Conservation (phyloP, 2,329 filamentous ascomycete species). For the Penicillium sclerotiorum region DNA sequence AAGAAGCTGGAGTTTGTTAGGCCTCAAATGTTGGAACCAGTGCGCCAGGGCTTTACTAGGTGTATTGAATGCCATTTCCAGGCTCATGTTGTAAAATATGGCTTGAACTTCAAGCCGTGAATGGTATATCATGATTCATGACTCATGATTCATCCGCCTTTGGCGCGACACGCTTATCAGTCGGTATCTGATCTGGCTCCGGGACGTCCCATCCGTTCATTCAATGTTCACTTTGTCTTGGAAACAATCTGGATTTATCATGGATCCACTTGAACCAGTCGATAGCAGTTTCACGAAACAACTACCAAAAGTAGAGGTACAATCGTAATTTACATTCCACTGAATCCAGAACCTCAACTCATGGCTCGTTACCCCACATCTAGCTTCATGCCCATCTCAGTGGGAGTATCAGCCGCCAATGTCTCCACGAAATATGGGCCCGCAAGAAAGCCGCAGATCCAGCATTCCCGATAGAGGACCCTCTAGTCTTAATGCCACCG, state of each 20-base stretch:
- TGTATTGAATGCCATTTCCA: too few relatives aligned
- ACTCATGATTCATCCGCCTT: too few relatives aligned
- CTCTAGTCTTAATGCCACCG: slow-evolving; percentile 67
- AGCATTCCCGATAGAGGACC: slow-evolving; percentile 64
- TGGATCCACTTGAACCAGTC: slow-evolving; percentile 32
- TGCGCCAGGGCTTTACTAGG: not conserved
- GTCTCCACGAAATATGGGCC: slow-evolving; percentile 74
- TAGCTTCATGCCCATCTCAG: slow-evolving; percentile 80
- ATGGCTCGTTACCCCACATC: slow-evolving; percentile 1
- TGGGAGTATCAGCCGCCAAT: slow-evolving; percentile 73
- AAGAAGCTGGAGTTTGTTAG: too few relatives aligned
- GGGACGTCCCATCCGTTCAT: not conserved
- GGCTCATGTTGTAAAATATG: too few relatives aligned
- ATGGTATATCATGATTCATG: too few relatives aligned
- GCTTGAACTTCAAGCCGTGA: too few relatives aligned
- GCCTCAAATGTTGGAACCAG: not conserved
- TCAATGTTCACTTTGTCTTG: not conserved
- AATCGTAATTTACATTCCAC: not conserved
- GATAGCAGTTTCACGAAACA: slow-evolving; percentile 33
- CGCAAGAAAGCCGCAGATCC: slow-evolving; percentile 57
- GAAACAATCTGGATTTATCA: slow-evolving; percentile 8
- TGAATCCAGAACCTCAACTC: not conserved
- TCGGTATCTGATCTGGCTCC: not conserved
- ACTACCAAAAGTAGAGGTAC: slow-evolving; percentile 43
- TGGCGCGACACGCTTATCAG: too few relatives aligned